Percentiles rank a stretch among this genome's conserved stretches.
phyloP scores from a whole-genome alignment of 495 filamentous ascomycete genomes.

The Neurospora sp. region DNA sequence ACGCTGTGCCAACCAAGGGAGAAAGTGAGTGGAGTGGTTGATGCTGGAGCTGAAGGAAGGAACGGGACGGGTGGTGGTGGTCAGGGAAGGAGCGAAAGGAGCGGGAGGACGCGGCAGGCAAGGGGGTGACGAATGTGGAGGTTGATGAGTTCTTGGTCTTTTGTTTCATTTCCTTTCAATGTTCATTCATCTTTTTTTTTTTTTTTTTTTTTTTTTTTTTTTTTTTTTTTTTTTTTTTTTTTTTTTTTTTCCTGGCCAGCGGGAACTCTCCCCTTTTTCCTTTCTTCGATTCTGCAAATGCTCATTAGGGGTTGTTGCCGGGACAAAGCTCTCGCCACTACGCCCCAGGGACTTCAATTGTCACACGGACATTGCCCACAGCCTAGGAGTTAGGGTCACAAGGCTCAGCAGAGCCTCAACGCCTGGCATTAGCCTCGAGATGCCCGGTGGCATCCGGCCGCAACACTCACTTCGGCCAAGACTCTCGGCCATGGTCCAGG shows the following conservation, averaged over 20 bases:
- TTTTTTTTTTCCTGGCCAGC: not conserved
- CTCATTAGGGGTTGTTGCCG: not conserved
- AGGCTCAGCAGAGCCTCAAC: too few species aligned
- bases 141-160: not conserved
- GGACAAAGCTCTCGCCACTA: not conserved
- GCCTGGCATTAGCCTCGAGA: too few species aligned
- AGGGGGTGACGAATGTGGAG: not conserved
- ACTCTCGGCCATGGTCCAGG: too few species aligned
- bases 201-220: not conserved
- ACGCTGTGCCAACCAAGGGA: not conserved
- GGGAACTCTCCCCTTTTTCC: not conserved
- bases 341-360: too few species aligned
- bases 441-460: too few species aligned
- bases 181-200: not conserved
- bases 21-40: not conserved
- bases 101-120: not conserved
- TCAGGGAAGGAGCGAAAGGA: not conserved
- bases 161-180: not conserved
- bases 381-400: too few species aligned
- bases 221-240: too few species aligned
- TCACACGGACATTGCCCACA: too few species aligned
- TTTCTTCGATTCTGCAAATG: not conserved
- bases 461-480: too few species aligned
- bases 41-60: not conserved
- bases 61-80: not conserved